phyloP scores from a whole-genome alignment of 2,329 filamentous ascomycete genomes.

The Neopestalotiopsis rosae region DNA sequence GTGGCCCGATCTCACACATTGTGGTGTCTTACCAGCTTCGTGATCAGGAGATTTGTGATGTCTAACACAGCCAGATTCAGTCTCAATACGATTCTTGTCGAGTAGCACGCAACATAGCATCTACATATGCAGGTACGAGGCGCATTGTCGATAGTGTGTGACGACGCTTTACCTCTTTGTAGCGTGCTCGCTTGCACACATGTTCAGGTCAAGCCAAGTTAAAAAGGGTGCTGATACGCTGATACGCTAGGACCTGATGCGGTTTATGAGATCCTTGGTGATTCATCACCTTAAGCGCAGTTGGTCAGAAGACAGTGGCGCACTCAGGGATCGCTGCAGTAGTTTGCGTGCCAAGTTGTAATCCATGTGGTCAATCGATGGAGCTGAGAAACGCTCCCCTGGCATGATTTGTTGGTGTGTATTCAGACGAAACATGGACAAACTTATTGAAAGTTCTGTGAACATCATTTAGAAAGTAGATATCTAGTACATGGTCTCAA shows the following conservation, averaged over 20 bases:
- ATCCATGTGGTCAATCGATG: neutral
- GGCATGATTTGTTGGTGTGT: neutral
- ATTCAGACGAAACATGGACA: too few relatives aligned
- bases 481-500: too few relatives aligned
- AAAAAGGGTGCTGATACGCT: neutral
- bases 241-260: neutral
- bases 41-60: neutral
- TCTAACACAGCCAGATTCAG: neutral
- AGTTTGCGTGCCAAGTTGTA: neutral
- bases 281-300: neutral
- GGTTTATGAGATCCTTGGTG: slow-evolving; percentile 2
- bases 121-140: neutral
- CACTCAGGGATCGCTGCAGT: neutral
- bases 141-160: neutral
- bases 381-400: neutral
- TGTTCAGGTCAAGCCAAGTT: neutral
- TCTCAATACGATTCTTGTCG: neutral
- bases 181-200: too few relatives aligned
- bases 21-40: too few relatives aligned
- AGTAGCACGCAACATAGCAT: neutral
- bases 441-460: too few relatives aligned
- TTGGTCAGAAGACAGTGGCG: neutral
- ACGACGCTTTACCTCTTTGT: too few relatives aligned
- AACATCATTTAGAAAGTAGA: accelerated
- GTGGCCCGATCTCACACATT: too few relatives aligned